Percentiles rank a stretch among this genome's conserved stretches.
Conservation (phyloP, 768 basidiomycete species). For the Sporobolomyces roseus region DNA sequence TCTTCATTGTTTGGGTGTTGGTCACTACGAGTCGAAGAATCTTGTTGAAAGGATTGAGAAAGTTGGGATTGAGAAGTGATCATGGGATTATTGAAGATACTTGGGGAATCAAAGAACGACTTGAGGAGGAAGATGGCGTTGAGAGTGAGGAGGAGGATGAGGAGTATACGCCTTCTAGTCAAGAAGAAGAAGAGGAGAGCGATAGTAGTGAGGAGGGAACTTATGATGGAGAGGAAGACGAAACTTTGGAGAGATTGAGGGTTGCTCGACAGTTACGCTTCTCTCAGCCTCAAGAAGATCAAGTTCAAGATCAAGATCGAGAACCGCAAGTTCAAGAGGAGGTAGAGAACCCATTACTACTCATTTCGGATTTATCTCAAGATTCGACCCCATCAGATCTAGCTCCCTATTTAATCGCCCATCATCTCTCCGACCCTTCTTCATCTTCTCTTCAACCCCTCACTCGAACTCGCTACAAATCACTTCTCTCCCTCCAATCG, state of each 20-base stretch:
- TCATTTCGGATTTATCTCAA: neutral
- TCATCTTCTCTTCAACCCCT: neutral
- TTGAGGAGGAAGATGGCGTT: neutral
- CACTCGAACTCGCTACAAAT: conserved; percentile 19
- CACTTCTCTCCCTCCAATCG: conserved; percentile 2
- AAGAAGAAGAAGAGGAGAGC: neutral
- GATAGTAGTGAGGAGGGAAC: neutral
- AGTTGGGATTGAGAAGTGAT: neutral
- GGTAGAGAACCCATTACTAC: neutral
- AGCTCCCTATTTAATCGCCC: conserved; percentile 35
- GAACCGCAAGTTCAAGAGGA: too few relatives aligned
- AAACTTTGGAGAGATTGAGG: too few relatives aligned
- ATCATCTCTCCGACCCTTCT: conserved; percentile 9
- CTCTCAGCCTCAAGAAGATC: too few relatives aligned
- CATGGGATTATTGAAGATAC: conserved; percentile 2
- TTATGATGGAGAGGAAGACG: neutral
- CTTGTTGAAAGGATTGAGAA: neutral
- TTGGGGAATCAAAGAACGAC: neutral
- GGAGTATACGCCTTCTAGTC: neutral
- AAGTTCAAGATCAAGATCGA: too few relatives aligned
- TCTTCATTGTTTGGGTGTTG: too few relatives aligned
- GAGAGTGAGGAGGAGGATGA: neutral
- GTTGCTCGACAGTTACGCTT: too few relatives aligned
- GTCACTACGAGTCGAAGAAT: too few relatives aligned
- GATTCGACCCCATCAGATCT: neutral